Percentiles rank a stretch among this genome's conserved stretches.
phyloP scores from a whole-genome alignment of 2,329 filamentous ascomycete species.

The Fusarium globosum region DNA sequence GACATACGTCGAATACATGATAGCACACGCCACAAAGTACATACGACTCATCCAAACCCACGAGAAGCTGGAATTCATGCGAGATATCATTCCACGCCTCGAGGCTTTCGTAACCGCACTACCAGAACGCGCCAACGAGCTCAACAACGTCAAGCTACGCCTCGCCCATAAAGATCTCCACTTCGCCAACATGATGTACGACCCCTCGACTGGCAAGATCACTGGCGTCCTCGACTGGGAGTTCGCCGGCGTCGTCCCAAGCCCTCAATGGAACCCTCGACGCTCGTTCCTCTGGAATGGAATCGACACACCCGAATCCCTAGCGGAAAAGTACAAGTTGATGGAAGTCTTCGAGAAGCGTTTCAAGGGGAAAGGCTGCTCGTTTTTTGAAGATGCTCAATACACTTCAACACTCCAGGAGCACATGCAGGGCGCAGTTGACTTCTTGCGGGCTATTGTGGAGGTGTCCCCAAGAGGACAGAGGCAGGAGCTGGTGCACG shows the following conservation, averaged over 20 bases:
- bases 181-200: background rate
- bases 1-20: accelerated
- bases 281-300: background rate
- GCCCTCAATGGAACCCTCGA: background rate
- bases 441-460: background rate
- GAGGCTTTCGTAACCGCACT: background rate
- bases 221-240: accelerated
- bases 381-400: accelerated
- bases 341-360: accelerated
- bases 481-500: background rate
- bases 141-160: background rate
- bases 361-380: background rate
- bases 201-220: accelerated
- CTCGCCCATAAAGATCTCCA: background rate
- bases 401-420: accelerated
- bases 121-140: accelerated
- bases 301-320: accelerated
- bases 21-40: background rate
- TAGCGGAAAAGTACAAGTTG: background rate
- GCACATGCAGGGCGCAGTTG: accelerated
- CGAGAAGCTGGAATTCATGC: accelerated
- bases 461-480: background rate
- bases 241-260: background rate
- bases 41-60: background rate
- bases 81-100: background rate